These are phyloP conservation scores for Geotrichum phurueaensis DNA, from an alignment of 1,139 yeast species.

Conservation along the genomic window DNA sequence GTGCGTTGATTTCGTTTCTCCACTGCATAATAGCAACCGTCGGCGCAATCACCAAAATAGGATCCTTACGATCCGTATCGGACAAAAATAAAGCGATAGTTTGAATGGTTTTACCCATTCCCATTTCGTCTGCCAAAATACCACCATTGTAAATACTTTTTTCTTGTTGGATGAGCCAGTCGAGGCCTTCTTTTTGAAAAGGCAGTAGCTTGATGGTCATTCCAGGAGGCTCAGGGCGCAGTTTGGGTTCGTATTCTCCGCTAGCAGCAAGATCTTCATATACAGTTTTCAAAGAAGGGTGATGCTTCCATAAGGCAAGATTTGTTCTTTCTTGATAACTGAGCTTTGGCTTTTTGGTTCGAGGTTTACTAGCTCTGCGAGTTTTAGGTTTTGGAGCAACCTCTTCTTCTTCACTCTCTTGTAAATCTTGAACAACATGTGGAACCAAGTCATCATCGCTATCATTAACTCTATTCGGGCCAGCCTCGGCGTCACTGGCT, in stretches of 20 bases:
- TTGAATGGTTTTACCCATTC: constrained; percentile 98
- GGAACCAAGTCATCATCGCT: neutral
- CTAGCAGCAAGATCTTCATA: constrained; percentile 53
- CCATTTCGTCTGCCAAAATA: constrained; percentile 98
- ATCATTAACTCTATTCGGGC: neutral
- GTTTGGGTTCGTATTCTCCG: constrained; percentile 35
- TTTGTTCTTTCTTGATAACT: constrained; percentile 38
- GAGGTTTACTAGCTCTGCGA: neutral
- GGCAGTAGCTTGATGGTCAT: constrained; percentile 73
- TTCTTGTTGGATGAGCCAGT: constrained; percentile 85
- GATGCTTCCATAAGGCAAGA: constrained; percentile 57
- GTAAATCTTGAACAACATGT: neutral
- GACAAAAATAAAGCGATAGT: constrained; percentile 79
- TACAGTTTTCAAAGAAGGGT: constrained; percentile 69
- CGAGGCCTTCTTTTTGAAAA: constrained; percentile 86
- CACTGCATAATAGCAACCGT: constrained; percentile 98
- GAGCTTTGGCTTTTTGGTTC: neutral
- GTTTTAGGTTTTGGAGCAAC: neutral
- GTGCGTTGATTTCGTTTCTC: constrained; percentile 85
- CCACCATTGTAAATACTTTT: constrained; percentile 78
- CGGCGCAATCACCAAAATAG: constrained; percentile 90
- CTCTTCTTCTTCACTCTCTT: neutral
- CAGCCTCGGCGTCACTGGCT: neutral
- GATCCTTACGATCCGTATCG: constrained; percentile 54
- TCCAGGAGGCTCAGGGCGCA: constrained; percentile 35